These are phyloP conservation scores for Medicago arabica DNA, from an alignment of 306 rosid species.

Conservation along the genomic window DNA sequence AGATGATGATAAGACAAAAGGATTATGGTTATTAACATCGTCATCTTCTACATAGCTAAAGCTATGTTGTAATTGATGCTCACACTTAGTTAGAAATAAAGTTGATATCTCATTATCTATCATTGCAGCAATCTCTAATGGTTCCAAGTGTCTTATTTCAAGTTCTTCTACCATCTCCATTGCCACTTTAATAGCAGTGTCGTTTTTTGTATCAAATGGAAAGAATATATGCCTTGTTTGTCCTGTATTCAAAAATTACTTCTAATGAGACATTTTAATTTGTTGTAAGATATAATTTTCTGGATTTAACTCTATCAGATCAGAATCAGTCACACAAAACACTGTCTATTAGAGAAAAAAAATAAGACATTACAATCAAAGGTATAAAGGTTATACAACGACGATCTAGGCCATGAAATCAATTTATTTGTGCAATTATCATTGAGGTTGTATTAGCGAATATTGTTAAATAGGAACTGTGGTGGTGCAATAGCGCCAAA, in stretches of 20 bases:
- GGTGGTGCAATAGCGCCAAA: too few relatives aligned
- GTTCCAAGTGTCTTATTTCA: slow-evolving; percentile 77
- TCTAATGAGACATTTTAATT: neutral
- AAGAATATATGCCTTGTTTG: slow-evolving; percentile 67
- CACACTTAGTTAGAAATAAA: slow-evolving; percentile 56
- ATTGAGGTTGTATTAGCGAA: neutral
- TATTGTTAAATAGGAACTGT: too few relatives aligned
- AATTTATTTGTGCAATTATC: neutral
- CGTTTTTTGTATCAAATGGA: slow-evolving; percentile 72
- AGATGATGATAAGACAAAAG: slow-evolving; percentile 57
- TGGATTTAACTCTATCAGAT: neutral
- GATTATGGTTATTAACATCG: slow-evolving; percentile 47
- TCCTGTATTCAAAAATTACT: slow-evolving; percentile 49
- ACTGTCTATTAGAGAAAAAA: too few relatives aligned
- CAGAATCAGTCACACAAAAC: too few relatives aligned
- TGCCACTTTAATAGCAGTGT: slow-evolving; percentile 79
- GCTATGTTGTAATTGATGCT: slow-evolving; percentile 55
- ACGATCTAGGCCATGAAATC: neutral
- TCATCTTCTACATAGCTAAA: slow-evolving; percentile 61
- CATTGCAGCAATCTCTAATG: slow-evolving; percentile 75
- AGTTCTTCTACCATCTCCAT: slow-evolving; percentile 88
- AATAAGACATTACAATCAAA: too few relatives aligned
- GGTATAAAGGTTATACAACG: neutral
- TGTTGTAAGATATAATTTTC: neutral
- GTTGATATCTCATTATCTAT: slow-evolving; percentile 73